These are phyloP conservation scores for Calonectria naviculata DNA, from an alignment of 2,329 filamentous ascomycete genomes.

Conservation along the genomic window DNA sequence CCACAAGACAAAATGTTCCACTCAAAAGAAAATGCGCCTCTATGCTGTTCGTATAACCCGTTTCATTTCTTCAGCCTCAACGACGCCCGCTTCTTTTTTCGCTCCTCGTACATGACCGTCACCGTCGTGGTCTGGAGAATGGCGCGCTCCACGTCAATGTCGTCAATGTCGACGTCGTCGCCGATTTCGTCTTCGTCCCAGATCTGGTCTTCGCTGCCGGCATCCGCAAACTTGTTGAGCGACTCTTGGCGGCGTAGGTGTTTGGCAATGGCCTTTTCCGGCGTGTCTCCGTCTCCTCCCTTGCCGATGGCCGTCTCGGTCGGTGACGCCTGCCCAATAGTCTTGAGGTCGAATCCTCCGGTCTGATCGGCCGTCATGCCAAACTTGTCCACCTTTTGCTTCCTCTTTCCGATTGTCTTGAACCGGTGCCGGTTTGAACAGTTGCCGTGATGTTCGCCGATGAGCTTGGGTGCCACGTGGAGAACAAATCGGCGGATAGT, in stretches of 20 bases:
- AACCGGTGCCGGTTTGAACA: slow-evolving; percentile 29
- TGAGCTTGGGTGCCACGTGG: slow-evolving; percentile 41
- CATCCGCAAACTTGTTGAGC: slow-evolving; percentile 32
- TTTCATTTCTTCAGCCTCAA: background rate
- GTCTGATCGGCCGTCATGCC: slow-evolving; percentile 19
- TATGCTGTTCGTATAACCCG: background rate
- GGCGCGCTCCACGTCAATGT: slow-evolving; percentile 29
- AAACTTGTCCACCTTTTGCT: slow-evolving; percentile 18
- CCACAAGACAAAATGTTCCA: background rate
- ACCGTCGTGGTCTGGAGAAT: slow-evolving; percentile 41
- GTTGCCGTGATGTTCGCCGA: slow-evolving; percentile 29
- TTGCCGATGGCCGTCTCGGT: slow-evolving; percentile 27
- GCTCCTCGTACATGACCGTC: slow-evolving; percentile 35
- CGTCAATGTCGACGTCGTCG: slow-evolving; percentile 35
- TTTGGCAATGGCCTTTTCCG: slow-evolving; percentile 23
- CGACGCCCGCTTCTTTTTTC: slow-evolving; percentile 5
- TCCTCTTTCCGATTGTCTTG: slow-evolving; percentile 24
- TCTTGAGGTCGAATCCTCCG: slow-evolving; percentile 34
- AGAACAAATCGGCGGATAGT: slow-evolving; percentile 49
- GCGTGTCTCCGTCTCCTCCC: slow-evolving; percentile 23
- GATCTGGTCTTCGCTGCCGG: slow-evolving; percentile 16
- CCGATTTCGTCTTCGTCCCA: slow-evolving; percentile 21
- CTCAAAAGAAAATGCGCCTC: background rate
- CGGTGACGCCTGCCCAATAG: slow-evolving; percentile 34
- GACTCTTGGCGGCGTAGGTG: slow-evolving; percentile 37